Percentiles rank a stretch among this genome's conserved stretches.
Conservation (phyloP, 108 stramenopile genomes). For the Skeletonema menzelii region DNA sequence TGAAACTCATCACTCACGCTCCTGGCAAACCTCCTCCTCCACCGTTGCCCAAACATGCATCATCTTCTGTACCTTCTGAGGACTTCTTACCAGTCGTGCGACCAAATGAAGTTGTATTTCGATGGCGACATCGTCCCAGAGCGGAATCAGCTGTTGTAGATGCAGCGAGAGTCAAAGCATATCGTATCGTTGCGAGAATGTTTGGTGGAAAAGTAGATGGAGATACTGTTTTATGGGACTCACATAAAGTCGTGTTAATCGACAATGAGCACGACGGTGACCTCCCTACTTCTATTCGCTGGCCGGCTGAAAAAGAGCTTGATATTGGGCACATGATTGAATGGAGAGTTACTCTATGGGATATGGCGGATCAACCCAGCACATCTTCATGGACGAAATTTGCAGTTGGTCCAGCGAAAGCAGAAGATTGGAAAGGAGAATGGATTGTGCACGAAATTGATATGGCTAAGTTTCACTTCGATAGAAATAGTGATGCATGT, state of each 20-base stretch:
- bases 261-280: constrained; percentile 11
- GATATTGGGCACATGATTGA: constrained; percentile 17
- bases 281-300: too few relatives aligned
- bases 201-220: too few relatives aligned
- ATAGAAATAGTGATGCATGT: constrained; percentile 7
- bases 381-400: constrained; percentile 20
- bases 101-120: constrained; percentile 15
- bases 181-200: constrained; percentile 18
- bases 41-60: too few relatives aligned
- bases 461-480: constrained; percentile 26
- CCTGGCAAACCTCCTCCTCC: constrained; percentile 17
- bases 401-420: constrained; percentile 26
- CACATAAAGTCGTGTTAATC: neutral
- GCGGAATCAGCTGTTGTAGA: constrained; percentile 11
- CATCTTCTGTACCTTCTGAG: too few relatives aligned
- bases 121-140: constrained; percentile 35
- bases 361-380: neutral
- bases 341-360: constrained; percentile 18
- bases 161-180: constrained; percentile 16
- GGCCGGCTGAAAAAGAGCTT: neutral
- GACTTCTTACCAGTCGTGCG: constrained; percentile 34
- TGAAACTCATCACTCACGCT: constrained; percentile 33
- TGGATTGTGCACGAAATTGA: constrained; percentile 36
- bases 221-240: neutral
- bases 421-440: constrained; percentile 31